Evolutionary conservation across 495 filamentous ascomycete species (phyloP).

Genomic region (Cercophora samala): DNA sequence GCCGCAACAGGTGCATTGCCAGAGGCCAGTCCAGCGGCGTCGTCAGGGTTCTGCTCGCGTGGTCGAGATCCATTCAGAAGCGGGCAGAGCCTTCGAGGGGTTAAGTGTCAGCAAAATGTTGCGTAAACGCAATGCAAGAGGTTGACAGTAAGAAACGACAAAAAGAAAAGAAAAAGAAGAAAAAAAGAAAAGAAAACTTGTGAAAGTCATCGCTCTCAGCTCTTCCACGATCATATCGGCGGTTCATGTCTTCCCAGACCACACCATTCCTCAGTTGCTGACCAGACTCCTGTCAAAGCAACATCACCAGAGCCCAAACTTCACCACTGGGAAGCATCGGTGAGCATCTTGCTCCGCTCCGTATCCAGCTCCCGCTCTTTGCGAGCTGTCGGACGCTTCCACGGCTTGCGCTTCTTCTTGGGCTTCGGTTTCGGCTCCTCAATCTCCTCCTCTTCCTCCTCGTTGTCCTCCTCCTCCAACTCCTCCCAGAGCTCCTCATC

Average conservation of each 20-base stretch:
- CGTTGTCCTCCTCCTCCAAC: not conserved
- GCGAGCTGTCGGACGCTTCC: not conserved
- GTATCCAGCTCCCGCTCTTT: not conserved
- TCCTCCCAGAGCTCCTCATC: not conserved
- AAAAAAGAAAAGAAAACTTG: not conserved
- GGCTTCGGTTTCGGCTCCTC: not conserved
- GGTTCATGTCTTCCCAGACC: not conserved
- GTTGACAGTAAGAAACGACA: not conserved
- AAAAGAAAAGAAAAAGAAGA: not conserved
- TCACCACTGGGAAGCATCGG: not conserved
- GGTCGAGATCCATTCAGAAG: conserved; percentile 84
- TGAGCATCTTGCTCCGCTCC: not conserved
- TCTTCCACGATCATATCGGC: too few relatives aligned
- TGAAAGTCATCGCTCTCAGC: not conserved
- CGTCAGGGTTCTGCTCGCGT: conserved; percentile 57
- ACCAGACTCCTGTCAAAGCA: not conserved
- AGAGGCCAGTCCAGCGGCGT: conserved; percentile 52
- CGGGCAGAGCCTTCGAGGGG: conserved; percentile 63
- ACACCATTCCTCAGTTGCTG: not conserved
- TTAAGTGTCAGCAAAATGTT: conserved; percentile 36
- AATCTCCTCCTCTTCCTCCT: not conserved
- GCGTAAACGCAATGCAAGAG: not conserved
- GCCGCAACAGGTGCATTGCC: conserved; percentile 43
- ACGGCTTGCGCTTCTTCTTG: not conserved
- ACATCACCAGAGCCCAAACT: not conserved